Evolutionary conservation across 1,139 yeast species (phyloP).

Genomic region (Geotrichum citri-aurantii): DNA sequence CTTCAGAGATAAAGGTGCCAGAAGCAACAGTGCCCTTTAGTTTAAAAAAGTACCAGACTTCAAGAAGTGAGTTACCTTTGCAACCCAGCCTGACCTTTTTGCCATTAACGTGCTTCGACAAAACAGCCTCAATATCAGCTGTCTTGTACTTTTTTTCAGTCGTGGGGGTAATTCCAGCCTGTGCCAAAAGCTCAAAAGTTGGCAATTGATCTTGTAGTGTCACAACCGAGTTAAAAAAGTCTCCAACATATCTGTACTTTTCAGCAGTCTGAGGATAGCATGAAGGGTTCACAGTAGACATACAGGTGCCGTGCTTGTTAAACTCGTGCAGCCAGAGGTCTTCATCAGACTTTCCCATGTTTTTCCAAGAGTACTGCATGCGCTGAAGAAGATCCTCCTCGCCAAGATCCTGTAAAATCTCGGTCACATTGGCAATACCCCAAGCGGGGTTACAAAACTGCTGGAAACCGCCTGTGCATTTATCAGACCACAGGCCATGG

Average conservation of each 20-base stretch:
- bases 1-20: constrained; percentile 62
- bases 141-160: constrained; percentile 55
- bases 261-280: constrained; percentile 50
- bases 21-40: constrained; percentile 66
- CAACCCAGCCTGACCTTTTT: constrained; percentile 54
- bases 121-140: constrained; percentile 58
- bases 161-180: constrained; percentile 68
- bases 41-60: constrained; percentile 86
- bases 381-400: constrained; percentile 50
- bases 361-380: constrained; percentile 70
- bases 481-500: constrained; percentile 84
- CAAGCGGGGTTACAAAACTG: constrained; percentile 69
- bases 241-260: constrained; percentile 61
- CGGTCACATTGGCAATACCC: constrained; percentile 50
- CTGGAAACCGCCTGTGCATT: constrained; percentile 66
- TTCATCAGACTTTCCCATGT: constrained; percentile 68
- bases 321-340: constrained; percentile 87
- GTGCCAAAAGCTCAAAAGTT: constrained; percentile 60
- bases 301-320: constrained; percentile 94
- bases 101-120: constrained; percentile 41
- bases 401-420: constrained; percentile 47
- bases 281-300: constrained; percentile 65
- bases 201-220: constrained; percentile 59
- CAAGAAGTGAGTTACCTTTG: constrained; percentile 60
- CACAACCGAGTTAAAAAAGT: constrained; percentile 66